phyloP scores from a whole-genome alignment of 2,329 filamentous ascomycete species.

The Cladosporium sp. region DNA sequence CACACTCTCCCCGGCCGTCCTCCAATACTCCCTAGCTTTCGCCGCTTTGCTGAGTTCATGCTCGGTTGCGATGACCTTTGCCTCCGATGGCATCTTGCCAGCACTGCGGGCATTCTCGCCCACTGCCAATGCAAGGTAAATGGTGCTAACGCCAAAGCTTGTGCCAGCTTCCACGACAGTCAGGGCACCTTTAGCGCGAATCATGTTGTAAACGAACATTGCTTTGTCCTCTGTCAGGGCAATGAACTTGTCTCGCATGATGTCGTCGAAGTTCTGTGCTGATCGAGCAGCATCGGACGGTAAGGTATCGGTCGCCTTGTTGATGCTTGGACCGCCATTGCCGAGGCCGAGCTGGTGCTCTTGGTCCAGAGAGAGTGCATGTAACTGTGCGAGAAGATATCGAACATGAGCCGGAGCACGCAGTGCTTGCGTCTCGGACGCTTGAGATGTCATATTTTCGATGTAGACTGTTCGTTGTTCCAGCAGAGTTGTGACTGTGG shows the following conservation, averaged over 20 bases:
- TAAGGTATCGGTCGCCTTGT: not conserved
- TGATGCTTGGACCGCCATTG: not conserved
- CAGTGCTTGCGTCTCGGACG: not conserved
- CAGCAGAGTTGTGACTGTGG: not conserved
- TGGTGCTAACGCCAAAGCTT: slow-evolving; percentile 62
- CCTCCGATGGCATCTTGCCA: slow-evolving; percentile 30
- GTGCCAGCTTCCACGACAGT: slow-evolving; percentile 62
- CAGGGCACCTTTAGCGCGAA: slow-evolving; percentile 50
- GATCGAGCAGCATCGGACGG: not conserved
- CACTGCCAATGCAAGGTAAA: slow-evolving; percentile 62
- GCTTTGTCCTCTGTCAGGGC: slow-evolving; percentile 61
- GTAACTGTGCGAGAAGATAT: not conserved
- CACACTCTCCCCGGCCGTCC: slow-evolving; percentile 50
- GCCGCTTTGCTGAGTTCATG: slow-evolving; percentile 57
- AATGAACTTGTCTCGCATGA: slow-evolving; percentile 56
- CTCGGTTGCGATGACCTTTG: slow-evolving; percentile 61
- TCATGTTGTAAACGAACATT: slow-evolving; percentile 56
- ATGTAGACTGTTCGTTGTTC: not conserved
- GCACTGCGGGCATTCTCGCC: slow-evolving; percentile 35
- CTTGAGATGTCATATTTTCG: not conserved
- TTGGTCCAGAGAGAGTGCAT: not conserved
- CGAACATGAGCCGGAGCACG: not conserved
- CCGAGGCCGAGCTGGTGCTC: not conserved
- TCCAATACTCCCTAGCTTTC: slow-evolving; percentile 54
- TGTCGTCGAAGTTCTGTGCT: slow-evolving; percentile 39